Base-by-base conservation (phyloP, 352 stramenopile genomes). In the Sclerospora graminicola region DNA sequence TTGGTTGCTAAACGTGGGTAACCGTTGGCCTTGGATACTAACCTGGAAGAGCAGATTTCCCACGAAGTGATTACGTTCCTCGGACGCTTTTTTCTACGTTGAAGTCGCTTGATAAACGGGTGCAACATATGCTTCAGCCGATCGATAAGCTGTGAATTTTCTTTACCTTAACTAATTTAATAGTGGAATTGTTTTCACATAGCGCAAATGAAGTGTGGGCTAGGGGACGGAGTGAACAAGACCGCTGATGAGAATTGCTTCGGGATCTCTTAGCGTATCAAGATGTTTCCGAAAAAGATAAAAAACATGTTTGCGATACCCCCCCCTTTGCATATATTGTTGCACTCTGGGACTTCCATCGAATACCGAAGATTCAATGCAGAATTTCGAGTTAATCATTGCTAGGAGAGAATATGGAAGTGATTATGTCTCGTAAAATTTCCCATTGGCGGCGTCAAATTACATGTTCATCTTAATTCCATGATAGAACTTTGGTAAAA, bases 121-220 rank as follows among this genome's bases (percentile, higher is more conserved):
- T 86, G 42, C 36, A 86, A 57, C 86, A 89, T 62, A 74, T 60
- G 13, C 77, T 73, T 0, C 60, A 80, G 38, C 77, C 77, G 1
- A 48, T 82, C 2, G 65, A 89, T 38, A 86, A 70, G n/a, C 57
- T 36, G 7, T 60, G 52, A n/a, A 72, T 86, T 54, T 66, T 69
- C 2, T 49, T 89, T 9, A 73, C 77, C 38, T 81, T 66, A 0
- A 67, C 86, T 27, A 76, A 70, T 33, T 38, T 82, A 21, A 49
- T 89, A 13, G 59, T 64, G 0, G n/a, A n/a, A n/a, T n/a, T n/a
- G n/a, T n/a, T n/a, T n/a, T n/a, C n/a, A n/a, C n/a, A n/a, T n/a
- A n/a, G n/a, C n/a, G n/a, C n/a, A n/a, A n/a, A n/a, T n/a, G 77
- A 89, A 27, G 77, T 89, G 23, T 89, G 77, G 77, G 59, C 70